Evolutionary conservation across 2,329 filamentous ascomycete genomes (phyloP), one percentile per base, ranked within the genome.

Genomic region (Calonectria hongkongensis): DNA sequence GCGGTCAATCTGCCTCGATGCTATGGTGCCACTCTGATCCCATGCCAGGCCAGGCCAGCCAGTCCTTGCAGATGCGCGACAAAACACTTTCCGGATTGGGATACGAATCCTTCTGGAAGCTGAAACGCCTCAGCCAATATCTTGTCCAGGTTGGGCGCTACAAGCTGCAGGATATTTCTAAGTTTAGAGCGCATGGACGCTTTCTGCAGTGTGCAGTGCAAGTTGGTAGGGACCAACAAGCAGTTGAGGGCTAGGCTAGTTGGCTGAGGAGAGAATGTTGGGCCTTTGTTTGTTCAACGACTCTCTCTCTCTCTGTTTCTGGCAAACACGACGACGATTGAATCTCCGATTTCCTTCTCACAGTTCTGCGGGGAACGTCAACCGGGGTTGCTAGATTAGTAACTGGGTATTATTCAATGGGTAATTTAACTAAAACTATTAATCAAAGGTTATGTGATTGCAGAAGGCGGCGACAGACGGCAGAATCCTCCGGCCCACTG

Each of bases 41-140:
- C 54, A 41, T 27, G 36, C 30, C 54, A 56, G 30, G 30, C 54
- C 30, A 25, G 21, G 45, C 45, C 48, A 51, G 48, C 48, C 48
- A 25, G 15, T 54, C 27, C 50, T 27, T 50, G 47, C 47, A 36
- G 33, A 18, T 60, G 54, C 54, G 33, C 54, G 54, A 60, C 54
- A 60, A 60, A 60, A 43, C 54, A 60, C 54, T 60, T 60, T 60
- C 54, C 54, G 54, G 33, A 27, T 60, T 60, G 54, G 54, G 54
- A 60, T 60, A 60, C 54, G 54, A 60, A 60, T 60, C 54, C 54
- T 60, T 60, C 54, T 25, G 30, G 36, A 58, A 36, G 33, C 54
- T 60, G 54, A 60, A 41, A 60, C 54, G 54, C 39, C 54, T 60
- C 54, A 60, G 54, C 54, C 21, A 36, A 36, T 13, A 36, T 36